These are phyloP conservation scores for Chalciporus piperatus DNA, from an alignment of 768 basidiomycete genomes.

Conservation along the genomic window DNA sequence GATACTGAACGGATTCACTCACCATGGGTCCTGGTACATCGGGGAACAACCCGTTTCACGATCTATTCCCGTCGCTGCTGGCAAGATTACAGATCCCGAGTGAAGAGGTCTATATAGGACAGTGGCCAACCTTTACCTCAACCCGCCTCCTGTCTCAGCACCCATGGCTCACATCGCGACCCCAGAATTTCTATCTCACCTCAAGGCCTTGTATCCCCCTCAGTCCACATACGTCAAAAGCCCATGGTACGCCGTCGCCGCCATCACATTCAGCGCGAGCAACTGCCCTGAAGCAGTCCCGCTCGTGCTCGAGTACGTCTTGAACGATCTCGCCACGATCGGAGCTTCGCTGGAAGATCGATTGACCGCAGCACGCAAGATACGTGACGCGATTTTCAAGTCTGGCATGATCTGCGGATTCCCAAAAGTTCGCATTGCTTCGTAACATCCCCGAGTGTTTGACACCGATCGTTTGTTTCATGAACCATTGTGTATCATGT, in stretches of 20 bases:
- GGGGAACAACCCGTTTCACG: too few species aligned
- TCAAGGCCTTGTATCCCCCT: conserved; percentile 47
- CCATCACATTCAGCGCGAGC: conserved; percentile 54
- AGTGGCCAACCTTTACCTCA: not conserved
- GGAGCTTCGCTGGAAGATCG: conserved; percentile 33
- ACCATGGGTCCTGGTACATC: too few species aligned
- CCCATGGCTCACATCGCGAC: conserved; percentile 34
- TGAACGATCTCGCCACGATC: conserved; percentile 41
- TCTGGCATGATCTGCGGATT: conserved; percentile 56
- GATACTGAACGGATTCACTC: too few species aligned
- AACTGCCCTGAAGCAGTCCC: conserved; percentile 61
- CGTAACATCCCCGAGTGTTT: too few species aligned
- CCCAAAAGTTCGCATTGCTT: conserved; percentile 42
- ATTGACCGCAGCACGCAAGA: conserved; percentile 45
- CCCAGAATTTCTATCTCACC: conserved; percentile 38
- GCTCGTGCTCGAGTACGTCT: conserved; percentile 48
- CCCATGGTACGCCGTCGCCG: conserved; percentile 61
- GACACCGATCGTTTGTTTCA: too few species aligned
- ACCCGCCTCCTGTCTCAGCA: not conserved
- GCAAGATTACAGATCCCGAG: too few species aligned
- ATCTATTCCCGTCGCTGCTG: too few species aligned
- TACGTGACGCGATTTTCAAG: conserved; percentile 65
- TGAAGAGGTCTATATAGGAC: too few species aligned
- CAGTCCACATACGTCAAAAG: conserved; percentile 29
- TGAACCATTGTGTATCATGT: too few species aligned